A percentile compares a stretch with the other conserved stretches of the same genome.
Evolutionary conservation across 2,329 filamentous ascomycete genomes (phyloP).

Genomic region (Teratosphaeria destructans): DNA sequence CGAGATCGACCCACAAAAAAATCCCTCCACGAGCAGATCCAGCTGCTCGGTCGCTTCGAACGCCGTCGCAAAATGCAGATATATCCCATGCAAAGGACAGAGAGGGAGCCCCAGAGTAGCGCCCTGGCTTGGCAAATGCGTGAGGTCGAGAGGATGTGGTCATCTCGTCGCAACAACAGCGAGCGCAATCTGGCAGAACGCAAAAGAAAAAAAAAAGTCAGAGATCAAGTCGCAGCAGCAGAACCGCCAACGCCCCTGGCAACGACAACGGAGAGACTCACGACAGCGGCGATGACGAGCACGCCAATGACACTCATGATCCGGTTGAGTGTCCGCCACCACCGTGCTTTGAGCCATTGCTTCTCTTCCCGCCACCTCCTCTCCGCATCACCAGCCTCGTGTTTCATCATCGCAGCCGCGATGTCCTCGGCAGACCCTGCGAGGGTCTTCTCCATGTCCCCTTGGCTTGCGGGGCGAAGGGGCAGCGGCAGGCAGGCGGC

Average conservation of each 20-base stretch:
- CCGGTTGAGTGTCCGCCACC: slow-evolving; percentile 29
- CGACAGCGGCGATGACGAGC: slow-evolving; percentile 25
- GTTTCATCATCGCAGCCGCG: slow-evolving; percentile 18
- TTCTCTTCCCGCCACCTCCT: slow-evolving; percentile 23
- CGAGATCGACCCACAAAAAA: background rate
- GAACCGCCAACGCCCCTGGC: background rate
- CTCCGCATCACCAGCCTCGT: slow-evolving; percentile 20
- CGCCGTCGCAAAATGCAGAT: background rate
- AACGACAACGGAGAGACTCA: slow-evolving; percentile 13
- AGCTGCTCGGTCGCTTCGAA: background rate
- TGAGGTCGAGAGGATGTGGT: background rate
- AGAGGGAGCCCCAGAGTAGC: background rate
- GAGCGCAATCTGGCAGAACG: slow-evolving; percentile 20
- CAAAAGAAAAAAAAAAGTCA: background rate
- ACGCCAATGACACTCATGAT: slow-evolving; percentile 29
- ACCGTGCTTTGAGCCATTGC: slow-evolving; percentile 23
- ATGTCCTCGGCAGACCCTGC: slow-evolving; percentile 19
- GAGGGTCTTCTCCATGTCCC: slow-evolving; percentile 15
- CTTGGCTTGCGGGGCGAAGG: slow-evolving; percentile 10
- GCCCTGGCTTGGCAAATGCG: background rate
- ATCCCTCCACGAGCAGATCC: background rate
- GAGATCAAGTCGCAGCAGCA: background rate
- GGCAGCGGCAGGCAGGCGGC: slow-evolving; percentile 26
- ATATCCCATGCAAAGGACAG: background rate
- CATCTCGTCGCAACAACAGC: slow-evolving; percentile 23